Percentiles rank a stretch among this genome's conserved stretches.
Conservation (phyloP, 768 basidiomycete genomes). For the Fomitopsis serialis region DNA sequence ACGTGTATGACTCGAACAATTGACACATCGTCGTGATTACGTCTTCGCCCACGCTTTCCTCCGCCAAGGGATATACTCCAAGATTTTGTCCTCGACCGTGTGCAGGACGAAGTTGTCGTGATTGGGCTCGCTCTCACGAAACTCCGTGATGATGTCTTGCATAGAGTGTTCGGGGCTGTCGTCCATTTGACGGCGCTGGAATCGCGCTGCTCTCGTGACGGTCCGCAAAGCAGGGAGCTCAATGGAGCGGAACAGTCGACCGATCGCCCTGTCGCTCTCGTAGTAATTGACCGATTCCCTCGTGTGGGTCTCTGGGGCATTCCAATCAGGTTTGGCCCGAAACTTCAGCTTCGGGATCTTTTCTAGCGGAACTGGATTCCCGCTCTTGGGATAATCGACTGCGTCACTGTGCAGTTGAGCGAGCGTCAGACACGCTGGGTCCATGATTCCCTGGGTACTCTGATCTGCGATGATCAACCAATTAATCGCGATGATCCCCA, state of each 20-base stretch:
- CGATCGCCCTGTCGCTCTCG: constrained; percentile 49
- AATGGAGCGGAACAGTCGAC: constrained; percentile 56
- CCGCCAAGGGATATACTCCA: constrained; percentile 15
- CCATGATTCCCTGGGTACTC: constrained; percentile 38
- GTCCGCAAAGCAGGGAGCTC: constrained; percentile 36
- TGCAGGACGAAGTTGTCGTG: constrained; percentile 7
- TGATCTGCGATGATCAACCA: constrained; percentile 66
- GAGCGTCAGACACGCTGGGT: constrained; percentile 46
- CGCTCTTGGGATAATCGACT: constrained; percentile 62
- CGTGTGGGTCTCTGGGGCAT: constrained; percentile 52
- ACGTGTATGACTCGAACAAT: constrained; percentile 33
- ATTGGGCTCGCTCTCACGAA: constrained; percentile 2
- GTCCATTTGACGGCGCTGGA: constrained; percentile 16
- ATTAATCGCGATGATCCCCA: constrained; percentile 57
- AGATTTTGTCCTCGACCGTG: constrained; percentile 17
- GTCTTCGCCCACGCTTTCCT: constrained; percentile 1
- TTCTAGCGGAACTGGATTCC: constrained; percentile 24
- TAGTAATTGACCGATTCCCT: constrained; percentile 20
- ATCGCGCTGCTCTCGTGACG: constrained; percentile 9
- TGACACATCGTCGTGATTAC: constrained; percentile 9
- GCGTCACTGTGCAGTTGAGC: constrained; percentile 58
- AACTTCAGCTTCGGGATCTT: constrained; percentile 40
- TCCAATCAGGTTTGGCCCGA: constrained; percentile 53
- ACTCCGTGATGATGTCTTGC: constrained; percentile 23
- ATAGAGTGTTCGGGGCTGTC: constrained; percentile 18